These are phyloP conservation scores for Hyparrhenia diplandra DNA, from an alignment of 176 grass and related monocot species.

Conservation along the genomic window DNA sequence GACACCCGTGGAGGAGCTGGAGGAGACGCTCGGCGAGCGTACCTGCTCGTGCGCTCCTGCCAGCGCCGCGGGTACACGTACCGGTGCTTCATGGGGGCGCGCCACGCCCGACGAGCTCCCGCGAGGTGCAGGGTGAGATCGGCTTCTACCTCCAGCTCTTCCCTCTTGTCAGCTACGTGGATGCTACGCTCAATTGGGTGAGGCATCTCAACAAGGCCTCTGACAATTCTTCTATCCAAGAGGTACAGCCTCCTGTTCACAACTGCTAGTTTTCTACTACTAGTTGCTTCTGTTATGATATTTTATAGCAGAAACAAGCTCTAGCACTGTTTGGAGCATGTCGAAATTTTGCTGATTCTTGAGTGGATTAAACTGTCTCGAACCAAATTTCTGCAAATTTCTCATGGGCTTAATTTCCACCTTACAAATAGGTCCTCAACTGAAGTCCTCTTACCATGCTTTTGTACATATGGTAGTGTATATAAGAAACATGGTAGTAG, in stretches of 20 bases:
- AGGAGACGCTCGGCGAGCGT: background rate
- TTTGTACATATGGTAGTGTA: background rate
- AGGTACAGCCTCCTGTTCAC: slow-evolving; percentile 27
- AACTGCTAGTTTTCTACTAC: background rate
- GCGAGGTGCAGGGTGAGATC: background rate
- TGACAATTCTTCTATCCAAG: slow-evolving; percentile 12
- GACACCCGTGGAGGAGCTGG: background rate
- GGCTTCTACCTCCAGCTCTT: background rate
- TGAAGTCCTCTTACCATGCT: background rate
- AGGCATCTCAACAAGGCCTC: background rate
- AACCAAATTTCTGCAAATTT: background rate
- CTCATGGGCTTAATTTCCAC: background rate
- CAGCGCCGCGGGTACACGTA: background rate
- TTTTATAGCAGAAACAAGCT: background rate
- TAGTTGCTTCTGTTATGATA: background rate
- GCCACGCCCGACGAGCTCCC: slow-evolving; percentile 18
- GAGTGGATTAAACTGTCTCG: background rate
- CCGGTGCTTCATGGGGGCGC: background rate
- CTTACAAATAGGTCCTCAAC: background rate
- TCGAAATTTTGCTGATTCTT: background rate
- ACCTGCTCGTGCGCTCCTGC: background rate
- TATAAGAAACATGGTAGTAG: background rate
- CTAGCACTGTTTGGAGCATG: background rate
- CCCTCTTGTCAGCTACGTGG: background rate
- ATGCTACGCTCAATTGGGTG: background rate